Percentiles rank a stretch among this genome's conserved stretches.
Conservation (phyloP, 768 basidiomycete species). For the Coprinopsis marcescibilis region DNA sequence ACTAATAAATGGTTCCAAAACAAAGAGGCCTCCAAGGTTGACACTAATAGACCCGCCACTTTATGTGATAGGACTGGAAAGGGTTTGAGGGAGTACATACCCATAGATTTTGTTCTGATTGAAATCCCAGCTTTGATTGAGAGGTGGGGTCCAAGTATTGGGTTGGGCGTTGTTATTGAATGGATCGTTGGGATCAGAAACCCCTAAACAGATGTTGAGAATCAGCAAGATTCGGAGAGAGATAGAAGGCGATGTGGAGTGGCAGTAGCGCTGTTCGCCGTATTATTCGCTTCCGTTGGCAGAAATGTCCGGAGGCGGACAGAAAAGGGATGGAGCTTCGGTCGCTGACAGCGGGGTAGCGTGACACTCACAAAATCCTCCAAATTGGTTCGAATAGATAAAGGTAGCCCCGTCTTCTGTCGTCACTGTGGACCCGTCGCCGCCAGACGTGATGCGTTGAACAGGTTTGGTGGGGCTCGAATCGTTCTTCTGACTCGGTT, state of each 20-base stretch:
- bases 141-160: conserved; percentile 75
- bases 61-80: not conserved
- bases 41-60: conserved; percentile 45
- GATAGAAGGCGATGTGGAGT: not conserved
- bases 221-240: not conserved
- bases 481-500: not conserved
- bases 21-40: conserved; percentile 76
- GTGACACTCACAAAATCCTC: conserved; percentile 57
- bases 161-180: conserved; percentile 69
- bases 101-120: conserved; percentile 56
- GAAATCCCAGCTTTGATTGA: conserved; percentile 73
- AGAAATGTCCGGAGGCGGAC: not conserved
- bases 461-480: conserved; percentile 6
- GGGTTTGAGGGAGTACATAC: conserved; percentile 28
- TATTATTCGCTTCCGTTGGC: not conserved
- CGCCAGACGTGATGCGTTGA: conserved; percentile 40
- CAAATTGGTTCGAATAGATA: conserved; percentile 75
- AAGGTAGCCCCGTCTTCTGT: conserved; percentile 66
- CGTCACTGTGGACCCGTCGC: conserved; percentile 62
- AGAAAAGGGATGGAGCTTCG: not conserved
- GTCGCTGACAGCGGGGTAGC: not conserved
- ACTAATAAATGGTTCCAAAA: conserved; percentile 65
- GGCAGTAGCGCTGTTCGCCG: not conserved
- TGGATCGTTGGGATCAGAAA: conserved; percentile 64
- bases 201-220: conserved; percentile 37